Evolutionary conservation across 805 yeast genomes (phyloP), one percentile per base, ranked within the genome.

Genomic region (Yamadazyma laniorum): DNA sequence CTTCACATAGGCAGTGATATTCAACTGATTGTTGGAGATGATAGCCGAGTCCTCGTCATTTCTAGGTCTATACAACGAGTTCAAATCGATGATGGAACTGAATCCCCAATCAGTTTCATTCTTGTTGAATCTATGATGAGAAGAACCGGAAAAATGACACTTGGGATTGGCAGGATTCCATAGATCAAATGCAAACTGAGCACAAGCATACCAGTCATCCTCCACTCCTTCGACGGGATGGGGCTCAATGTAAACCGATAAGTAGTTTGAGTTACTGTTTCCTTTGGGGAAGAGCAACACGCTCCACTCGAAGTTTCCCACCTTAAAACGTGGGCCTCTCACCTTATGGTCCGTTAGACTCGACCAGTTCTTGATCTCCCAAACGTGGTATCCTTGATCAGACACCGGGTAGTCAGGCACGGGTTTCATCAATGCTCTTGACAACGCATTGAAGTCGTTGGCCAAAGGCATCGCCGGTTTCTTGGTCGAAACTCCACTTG

Each of bases 31-130:
- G 28, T 80, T 76, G 37, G 71, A 73, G 37, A 84, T 55, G 44
- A 73, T 59, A 1, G 70, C 55, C 37, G 57, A 53, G 14, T 45
- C 36, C 3, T 60, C 56, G 17, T 15, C 9, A 12, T 22, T 14
- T 15, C 35, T 17, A 6, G 35, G 31, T 14, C 25, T 23, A 19
- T 34, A 30, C 16, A 34, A 25, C 4, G 29, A 23, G 29, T 76
- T 67, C 21, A 76, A 52, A 39, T 84, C 91, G 14, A 80, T 65
- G 51, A 88, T 80, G 42, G 80, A 80, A 7, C 90, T 77, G 61
- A 93, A 93, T 18, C 99, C 99, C 99, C 99, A 93, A 59, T 93
- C 99, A 1, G 86, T 77, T 39, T 86, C 95, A 32, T 71, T 66
- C 7, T 79, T 70, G 47, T 72, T 77, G 63, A 87, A 93, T 45